Percentiles rank a stretch among this genome's conserved stretches.
phyloP scores from a whole-genome alignment of 768 basidiomycete genomes.

The Lactarius evosmus region DNA sequence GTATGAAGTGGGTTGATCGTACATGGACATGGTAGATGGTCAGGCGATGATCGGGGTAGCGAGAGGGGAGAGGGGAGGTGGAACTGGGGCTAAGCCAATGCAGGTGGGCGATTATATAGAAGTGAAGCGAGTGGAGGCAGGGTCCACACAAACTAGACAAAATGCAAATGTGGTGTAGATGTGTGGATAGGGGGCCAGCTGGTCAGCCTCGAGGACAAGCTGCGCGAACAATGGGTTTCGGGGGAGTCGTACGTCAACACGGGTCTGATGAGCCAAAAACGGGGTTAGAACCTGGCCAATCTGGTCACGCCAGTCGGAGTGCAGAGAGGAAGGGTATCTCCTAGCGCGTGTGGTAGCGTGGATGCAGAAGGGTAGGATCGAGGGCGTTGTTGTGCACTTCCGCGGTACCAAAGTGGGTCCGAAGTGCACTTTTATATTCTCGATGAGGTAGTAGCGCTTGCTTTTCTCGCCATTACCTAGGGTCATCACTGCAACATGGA shows the following conservation, averaged over 20 bases:
- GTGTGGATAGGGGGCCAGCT: slow-evolving; percentile 22
- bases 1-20: slow-evolving; percentile 8
- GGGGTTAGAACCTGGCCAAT: slow-evolving; percentile 17
- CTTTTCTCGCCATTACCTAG: background rate
- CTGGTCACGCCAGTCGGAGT: slow-evolving; percentile 17
- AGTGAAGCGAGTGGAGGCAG: slow-evolving; percentile 6
- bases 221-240: slow-evolving; percentile 10
- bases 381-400: background rate
- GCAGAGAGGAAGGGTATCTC: slow-evolving; percentile 10
- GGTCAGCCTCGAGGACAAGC: slow-evolving; percentile 25
- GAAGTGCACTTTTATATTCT: background rate
- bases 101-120: slow-evolving; percentile 22
- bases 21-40: slow-evolving; percentile 20
- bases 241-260: slow-evolving; percentile 23
- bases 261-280: slow-evolving; percentile 17
- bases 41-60: slow-evolving; percentile 6
- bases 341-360: slow-evolving; percentile 20
- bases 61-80: background rate
- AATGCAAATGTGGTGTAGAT: slow-evolving; percentile 13
- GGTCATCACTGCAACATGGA: background rate
- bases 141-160: slow-evolving; percentile 8
- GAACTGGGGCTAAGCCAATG: background rate
- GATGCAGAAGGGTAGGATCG: slow-evolving; percentile 14
- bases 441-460: slow-evolving; percentile 1
- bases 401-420: background rate